Base-by-base conservation (phyloP, 2,329 filamentous ascomycete species). In the Trichophyton equinum region DNA sequence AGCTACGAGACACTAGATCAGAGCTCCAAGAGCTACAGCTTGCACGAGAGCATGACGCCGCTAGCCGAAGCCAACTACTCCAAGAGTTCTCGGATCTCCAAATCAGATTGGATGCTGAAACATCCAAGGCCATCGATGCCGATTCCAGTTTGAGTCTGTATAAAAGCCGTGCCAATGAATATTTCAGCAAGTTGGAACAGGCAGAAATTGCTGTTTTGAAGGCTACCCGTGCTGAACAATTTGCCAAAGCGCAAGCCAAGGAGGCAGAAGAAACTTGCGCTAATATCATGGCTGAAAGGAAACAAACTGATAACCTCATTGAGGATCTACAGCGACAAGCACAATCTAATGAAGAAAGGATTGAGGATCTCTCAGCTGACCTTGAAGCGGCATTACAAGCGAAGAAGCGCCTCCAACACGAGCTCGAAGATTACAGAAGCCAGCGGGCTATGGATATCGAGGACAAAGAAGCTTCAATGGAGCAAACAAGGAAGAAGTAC, bases 401-500 rank as follows among this genome's bases (percentile, higher is more conserved):
- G 20, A 96, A 96, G 81, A 95, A 91, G 76, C 85, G 92, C 62
- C 85, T 97, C 25, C 92, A 99, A 73, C 91, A 97, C 70, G 92
- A 99, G 76, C 86, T 99, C 2, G 92, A 97, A 74, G 92, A 99
- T 74, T 99, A 97, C 78, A 85, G 94, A 63, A 95, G 86, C 71
- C 91, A 96, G 74, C 85, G 92, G 55, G 91, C 91, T 62, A 95
- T 95, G 74, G 94, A 97, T 68, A 89, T 97, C 61, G 94, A 97
- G 74, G 92, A 99, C 75, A 96, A 94, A 73, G 92, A 97, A 74
- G 87, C 87, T 8, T 94, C 89, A 66, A 88, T 96, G 83, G 94
- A 99, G 75, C 92, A 97, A 75, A 96, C 92, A 49, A 85, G 92
- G 69, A 94, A 92, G 80, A 99, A 97, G 79, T 99, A 97, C 72